Base-by-base conservation (phyloP, 495 filamentous ascomycete genomes). In the Chaetomium fimeti region DNA sequence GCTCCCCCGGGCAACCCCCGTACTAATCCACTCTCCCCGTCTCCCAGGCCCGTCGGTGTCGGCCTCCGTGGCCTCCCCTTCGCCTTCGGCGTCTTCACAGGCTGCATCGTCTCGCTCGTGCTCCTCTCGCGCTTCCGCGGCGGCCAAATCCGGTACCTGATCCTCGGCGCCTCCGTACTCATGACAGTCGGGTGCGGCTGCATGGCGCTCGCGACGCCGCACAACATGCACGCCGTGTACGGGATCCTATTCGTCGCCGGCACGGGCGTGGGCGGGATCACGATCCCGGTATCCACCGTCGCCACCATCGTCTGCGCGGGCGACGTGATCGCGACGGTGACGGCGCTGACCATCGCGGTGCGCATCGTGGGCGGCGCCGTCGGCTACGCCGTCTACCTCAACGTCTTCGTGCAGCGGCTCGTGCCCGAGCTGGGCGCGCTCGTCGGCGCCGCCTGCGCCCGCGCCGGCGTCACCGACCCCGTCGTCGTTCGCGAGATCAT, bases 321-420 rank as follows among this genome's bases (percentile, higher is more conserved):
- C 71, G 88, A 90, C 61, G 75, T 90, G 1, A 89, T 91, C 68
- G 89, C 88, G 55, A 91, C 88, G 20, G 83, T 91, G 57, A 85
- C 88, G 15, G 87, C 89, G 13, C 76, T 91, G n/a, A 89, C 89
- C 2, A 85, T 91, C 56, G 83, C 87, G 25, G 86, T 91, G 63
- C 87, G 89, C 55, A 86, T 89, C 59, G 80, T 90, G 40, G 89
- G 89, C 40, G 88, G 89, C 42, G 78, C 84, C 38, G 85, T 91
- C 60, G 89, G 89, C 49, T 91, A 90, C 71, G 83, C 82, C 25
- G 83, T 87, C 63, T 91, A 91, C 81, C 91, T 87, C 81, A 91
- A 90, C 70, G 81, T 91, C 68, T 91, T 90, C 76, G 72, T 84
- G 67, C 80, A 81, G 67, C 89, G 88, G 75, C 86, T 90, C 63